Percentiles rank a stretch among this genome's conserved stretches.
These are phyloP conservation scores for bread wheat (Triticum aestivum) DNA, from an alignment of 176 grass and related monocot species.

Conservation along the genomic window IWGSC_CS_RefSeq_v2.1 NC_057794.1:557371401-557371900, in stretches of 20 bases:
- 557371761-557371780: too few relatives aligned
- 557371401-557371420: not conserved
- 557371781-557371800: not conserved
- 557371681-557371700: slow-evolving; percentile 77
- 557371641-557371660: slow-evolving; percentile 87
- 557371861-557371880: not conserved
- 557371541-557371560: slow-evolving; percentile 7
- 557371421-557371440: not conserved
- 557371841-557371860: slow-evolving; percentile 2
- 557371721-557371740: slow-evolving; percentile 19
- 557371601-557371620: slow-evolving; percentile 80
- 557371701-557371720: slow-evolving; percentile 48
- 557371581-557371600: slow-evolving; percentile 50
- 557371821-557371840: slow-evolving; percentile 31
- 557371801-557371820: slow-evolving; percentile 41
- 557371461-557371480: not conserved
- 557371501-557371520: not conserved
- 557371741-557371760: not conserved
- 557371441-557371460: not conserved
- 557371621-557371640: slow-evolving; percentile 87
- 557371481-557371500: slow-evolving; percentile 11
- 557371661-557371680: slow-evolving; percentile 73
- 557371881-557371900: not conserved
- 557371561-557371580: slow-evolving; percentile 7
- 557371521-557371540: not conserved